Conservation (phyloP, 371 early-diverging fungal genomes). For the Fennellomyces sp. region DNA sequence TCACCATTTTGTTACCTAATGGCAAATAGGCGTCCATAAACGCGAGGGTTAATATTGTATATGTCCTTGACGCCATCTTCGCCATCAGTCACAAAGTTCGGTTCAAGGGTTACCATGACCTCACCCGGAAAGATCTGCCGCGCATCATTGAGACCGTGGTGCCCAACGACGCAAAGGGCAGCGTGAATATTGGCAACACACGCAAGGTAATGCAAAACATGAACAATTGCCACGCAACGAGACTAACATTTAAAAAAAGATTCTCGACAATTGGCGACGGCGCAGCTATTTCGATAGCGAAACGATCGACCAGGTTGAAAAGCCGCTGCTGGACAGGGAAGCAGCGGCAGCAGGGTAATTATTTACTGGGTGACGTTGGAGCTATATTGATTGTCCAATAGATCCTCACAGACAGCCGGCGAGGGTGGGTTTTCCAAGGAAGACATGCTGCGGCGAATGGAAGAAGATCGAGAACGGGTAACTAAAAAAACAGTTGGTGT, state of each 20-base stretch:
- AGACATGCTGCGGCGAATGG: slow-evolving; percentile 76
- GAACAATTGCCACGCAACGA: background rate
- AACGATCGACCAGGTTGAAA: slow-evolving; percentile 51
- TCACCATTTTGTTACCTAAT: slow-evolving; percentile 4
- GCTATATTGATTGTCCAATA: background rate
- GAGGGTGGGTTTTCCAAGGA: slow-evolving; percentile 54
- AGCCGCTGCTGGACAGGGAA: slow-evolving; percentile 47
- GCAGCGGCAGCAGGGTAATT: slow-evolving; percentile 9
- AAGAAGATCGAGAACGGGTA: slow-evolving; percentile 79
- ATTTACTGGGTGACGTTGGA: background rate
- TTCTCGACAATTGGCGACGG: slow-evolving; percentile 48
- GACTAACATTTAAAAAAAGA: slow-evolving; percentile 26
- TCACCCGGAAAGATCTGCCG: slow-evolving; percentile 59
- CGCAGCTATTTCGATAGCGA: slow-evolving; percentile 39
- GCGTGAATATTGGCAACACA: slow-evolving; percentile 70
- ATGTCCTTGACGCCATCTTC: slow-evolving; percentile 74
- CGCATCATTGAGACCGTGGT: slow-evolving; percentile 62
- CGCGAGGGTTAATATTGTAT: slow-evolving; percentile 74
- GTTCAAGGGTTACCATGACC: slow-evolving; percentile 60
- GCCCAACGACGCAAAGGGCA: slow-evolving; percentile 68
- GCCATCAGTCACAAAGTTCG: slow-evolving; percentile 56
- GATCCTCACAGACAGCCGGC: slow-evolving; percentile 3
- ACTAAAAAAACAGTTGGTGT: background rate
- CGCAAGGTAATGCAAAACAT: slow-evolving; percentile 53
- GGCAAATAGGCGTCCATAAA: slow-evolving; percentile 56